Base-by-base conservation (phyloP, 306 rosid species). In the Lathyrus sativus region DNA sequence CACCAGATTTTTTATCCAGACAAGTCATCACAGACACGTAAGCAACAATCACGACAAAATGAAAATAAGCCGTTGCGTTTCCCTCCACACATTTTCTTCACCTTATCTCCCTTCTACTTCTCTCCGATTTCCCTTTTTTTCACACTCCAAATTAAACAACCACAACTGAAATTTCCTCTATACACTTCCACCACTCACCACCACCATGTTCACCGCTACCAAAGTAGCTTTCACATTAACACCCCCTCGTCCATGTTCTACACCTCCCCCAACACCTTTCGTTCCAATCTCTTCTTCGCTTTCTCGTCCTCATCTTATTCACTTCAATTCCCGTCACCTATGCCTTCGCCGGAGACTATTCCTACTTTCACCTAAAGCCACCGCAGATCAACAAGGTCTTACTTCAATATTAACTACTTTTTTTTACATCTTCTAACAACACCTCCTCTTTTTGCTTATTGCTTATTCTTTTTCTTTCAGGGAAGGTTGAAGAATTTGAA, bases 381-480 rank as follows among this genome's bases (percentile, higher is more conserved):
- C 98, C 5, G 82, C 96, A 0, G 98, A 92, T 73, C 85, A 85
- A 73, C 87, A 79, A 89, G 96, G 98, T 88, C 38, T 67, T 2
- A 26, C 12, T 55, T 12, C 26, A 22, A 22, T 54, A 46, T 14
- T 46, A 13, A 46, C 18, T 13, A 5, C 10, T 68, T 75, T 17
- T 0, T 11, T 35, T 35, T 35, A 7, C 46, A 67, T 38, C 13
- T 57, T 58, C 44, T 74, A 37, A 66, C 28, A 11, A 45, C 12
- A 18, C 11, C 31, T 56, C 9, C 59, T 7, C 33, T 48, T 10
- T 60, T 13, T 22, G 9, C 29, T 9, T 53, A 22, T 19, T 53
- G 5, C 3, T 53, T 53, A 19, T 22, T 41, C 5, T 37, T 50
- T 28, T 35, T 50, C 12, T 76, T 81, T 35, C 87, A 86, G 98